Conservation (phyloP, 1,139 yeast genomes). For the Blastobotrys capitulatus region DNA sequence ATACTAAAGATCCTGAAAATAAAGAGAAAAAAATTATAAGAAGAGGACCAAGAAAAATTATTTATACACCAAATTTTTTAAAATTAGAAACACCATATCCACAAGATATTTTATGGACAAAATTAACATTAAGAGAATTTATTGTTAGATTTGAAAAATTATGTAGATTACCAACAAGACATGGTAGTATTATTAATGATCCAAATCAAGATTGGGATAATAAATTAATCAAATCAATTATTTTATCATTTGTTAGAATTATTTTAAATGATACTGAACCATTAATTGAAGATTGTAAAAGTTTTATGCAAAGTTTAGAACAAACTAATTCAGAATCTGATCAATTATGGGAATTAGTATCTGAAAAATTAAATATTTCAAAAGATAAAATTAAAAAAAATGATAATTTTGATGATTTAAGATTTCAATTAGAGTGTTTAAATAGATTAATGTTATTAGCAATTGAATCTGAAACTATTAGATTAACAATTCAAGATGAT, state of each 20-base stretch:
- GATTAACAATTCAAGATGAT: conserved; percentile 31
- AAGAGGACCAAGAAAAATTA: conserved; percentile 10
- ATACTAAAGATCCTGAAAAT: background rate
- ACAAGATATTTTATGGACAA: conserved; percentile 24
- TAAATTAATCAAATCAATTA: conserved; percentile 33
- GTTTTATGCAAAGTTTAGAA: conserved; percentile 29
- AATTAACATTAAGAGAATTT: conserved; percentile 27
- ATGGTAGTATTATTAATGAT: conserved; percentile 32
- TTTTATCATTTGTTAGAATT: conserved; percentile 29
- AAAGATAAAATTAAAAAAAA: background rate
- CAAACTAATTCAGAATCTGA: conserved; percentile 29
- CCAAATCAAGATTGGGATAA: conserved; percentile 35
- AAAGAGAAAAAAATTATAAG: background rate
- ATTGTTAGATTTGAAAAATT: conserved; percentile 28
- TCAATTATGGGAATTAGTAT: conserved; percentile 28
- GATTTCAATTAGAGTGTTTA: conserved; percentile 22
- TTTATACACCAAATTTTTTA: conserved; percentile 24
- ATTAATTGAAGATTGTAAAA: conserved; percentile 21
- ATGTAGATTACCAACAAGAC: conserved; percentile 33
- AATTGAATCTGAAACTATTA: conserved; percentile 32
- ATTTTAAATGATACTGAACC: conserved; percentile 31
- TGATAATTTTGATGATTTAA: conserved; percentile 9
- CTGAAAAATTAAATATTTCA: conserved; percentile 21
- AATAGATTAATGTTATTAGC: conserved; percentile 26
- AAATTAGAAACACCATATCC: conserved; percentile 23